Evolutionary conservation across 2,329 filamentous ascomycete species (phyloP).

Genomic region (Cytospora paraplurivora): DNA sequence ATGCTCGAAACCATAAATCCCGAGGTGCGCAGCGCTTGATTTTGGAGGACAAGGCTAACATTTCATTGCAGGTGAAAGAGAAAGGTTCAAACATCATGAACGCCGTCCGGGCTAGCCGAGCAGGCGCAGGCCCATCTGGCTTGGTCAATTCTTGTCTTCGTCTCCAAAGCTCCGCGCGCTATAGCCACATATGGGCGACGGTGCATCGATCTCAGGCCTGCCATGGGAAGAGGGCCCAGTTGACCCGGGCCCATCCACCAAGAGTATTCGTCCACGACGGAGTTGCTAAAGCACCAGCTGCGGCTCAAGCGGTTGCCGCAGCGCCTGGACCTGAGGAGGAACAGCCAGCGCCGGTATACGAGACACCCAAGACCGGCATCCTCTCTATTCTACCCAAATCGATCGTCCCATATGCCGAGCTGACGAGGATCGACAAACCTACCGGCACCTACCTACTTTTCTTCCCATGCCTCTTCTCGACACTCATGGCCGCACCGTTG

Average conservation of each 20-base stretch:
- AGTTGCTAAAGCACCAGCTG: constrained; percentile 2
- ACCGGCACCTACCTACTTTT: constrained; percentile 82
- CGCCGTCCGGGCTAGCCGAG: constrained; percentile 9
- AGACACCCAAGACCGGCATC: constrained; percentile 70
- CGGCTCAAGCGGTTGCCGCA: background rate
- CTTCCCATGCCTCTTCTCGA: constrained; percentile 84
- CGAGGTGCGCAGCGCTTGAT: background rate
- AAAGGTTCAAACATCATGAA: constrained; percentile 5
- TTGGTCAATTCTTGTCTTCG: background rate
- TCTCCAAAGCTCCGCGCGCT: background rate
- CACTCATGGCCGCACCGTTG: constrained; percentile 75
- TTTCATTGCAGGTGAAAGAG: background rate
- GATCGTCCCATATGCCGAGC: constrained; percentile 79
- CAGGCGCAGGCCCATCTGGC: constrained; percentile 1
- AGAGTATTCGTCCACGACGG: constrained; percentile 16
- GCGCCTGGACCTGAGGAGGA: constrained; percentile 15
- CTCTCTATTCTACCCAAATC: constrained; percentile 68
- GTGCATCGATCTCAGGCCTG: constrained; percentile 1
- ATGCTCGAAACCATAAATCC: background rate
- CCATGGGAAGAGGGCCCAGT: background rate
- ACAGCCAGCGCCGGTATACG: constrained; percentile 48
- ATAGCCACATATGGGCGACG: background rate
- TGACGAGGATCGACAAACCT: constrained; percentile 80
- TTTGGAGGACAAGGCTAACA: background rate
- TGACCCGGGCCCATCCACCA: background rate